These are phyloP conservation scores for Botrytis aclada DNA, from an alignment of 2,329 filamentous ascomycete species.

Conservation along the genomic window DNA sequence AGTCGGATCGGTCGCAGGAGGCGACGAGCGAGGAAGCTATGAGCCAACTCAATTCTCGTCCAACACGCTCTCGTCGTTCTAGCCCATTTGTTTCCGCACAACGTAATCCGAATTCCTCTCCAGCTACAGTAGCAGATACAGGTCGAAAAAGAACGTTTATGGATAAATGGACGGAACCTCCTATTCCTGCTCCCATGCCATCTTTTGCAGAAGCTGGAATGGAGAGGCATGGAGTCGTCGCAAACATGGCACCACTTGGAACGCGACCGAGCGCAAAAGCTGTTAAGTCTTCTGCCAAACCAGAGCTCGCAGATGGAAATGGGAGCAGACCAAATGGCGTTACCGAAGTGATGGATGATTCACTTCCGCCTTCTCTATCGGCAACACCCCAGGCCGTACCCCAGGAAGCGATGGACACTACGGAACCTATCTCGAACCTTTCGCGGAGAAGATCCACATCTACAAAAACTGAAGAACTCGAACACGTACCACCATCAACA, in stretches of 20 bases:
- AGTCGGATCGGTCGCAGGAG: conserved; percentile 25
- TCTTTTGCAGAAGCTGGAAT: conserved; percentile 76
- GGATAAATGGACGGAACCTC: conserved; percentile 56
- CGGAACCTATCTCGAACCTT: conserved; percentile 27
- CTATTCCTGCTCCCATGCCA: conserved; percentile 51
- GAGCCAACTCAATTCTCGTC: conserved; percentile 25
- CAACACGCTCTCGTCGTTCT: conserved; percentile 34
- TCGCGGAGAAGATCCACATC: conserved; percentile 24
- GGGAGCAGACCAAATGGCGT: conserved; percentile 16
- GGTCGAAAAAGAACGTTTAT: conserved; percentile 31
- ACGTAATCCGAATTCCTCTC: conserved; percentile 22
- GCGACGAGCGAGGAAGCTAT: conserved; percentile 23
- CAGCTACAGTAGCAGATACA: conserved; percentile 21
- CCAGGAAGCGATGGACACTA: conserved; percentile 27
- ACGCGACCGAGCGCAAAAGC: conserved; percentile 62
- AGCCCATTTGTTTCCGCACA: conserved; percentile 30
- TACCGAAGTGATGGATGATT: conserved; percentile 31
- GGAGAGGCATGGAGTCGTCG: conserved; percentile 70
- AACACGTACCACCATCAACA: conserved; percentile 12
- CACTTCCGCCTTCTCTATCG: conserved; percentile 25
- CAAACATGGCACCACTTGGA: conserved; percentile 81
- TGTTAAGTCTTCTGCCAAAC: conserved; percentile 45
- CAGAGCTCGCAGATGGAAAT: conserved; percentile 23
- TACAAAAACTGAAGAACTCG: conserved; percentile 22
- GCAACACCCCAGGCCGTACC: conserved; percentile 32